Base-by-base conservation (phyloP, 2,329 filamentous ascomycete genomes). In the Sporothrix brasiliensis region DNA sequence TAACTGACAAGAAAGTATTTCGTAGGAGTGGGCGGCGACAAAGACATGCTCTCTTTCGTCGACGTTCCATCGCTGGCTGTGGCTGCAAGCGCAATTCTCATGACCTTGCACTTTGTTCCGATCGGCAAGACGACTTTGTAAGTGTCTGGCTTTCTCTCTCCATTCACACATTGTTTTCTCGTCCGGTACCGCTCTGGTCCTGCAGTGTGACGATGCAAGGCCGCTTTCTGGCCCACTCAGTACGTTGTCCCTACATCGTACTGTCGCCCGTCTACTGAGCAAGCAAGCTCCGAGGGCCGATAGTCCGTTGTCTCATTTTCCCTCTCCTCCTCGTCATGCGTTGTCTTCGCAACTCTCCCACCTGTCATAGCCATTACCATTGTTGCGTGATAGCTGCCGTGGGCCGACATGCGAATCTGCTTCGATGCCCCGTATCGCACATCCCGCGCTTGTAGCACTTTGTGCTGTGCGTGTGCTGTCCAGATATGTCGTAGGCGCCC, bases 381-480 rank as follows among this genome's bases (percentile, higher is more conserved):
- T 41, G 39, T 56, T 68, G 52, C 52, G 67, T 68, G 67, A n/a
- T 34, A 44, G 39, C 58, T 63, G 58, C 39, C 58, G n/a, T 63
- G 58, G 58, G 58, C 39, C 21, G 58, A 44, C 39, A 24, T 49
- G 61, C 61, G 16, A 30, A n/a, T 50, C 24, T 49, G 44, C 34
- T 14, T 44, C 14, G 41, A 21, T 16, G 39, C 61, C 0, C 9
- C 2, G 41, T 27, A 34, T 14, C 34, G 14, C 14, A 16, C 61
- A 49, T 65, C 61, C 61, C 61, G 61, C 61, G 39, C n/a, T 10
- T 50, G 19, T 19, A 16, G 44, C 34, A 5, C 34, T 6, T 21
- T 3, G 27, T 30, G 27, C 13, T 56, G 27, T 53, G 53, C 11
- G 16, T 60, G 56, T 60, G 7, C 41, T 27, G 39, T 44, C 39